These are phyloP conservation scores for Irpex sp. DNA, from an alignment of 1,284 basidiomycete genomes.

Conservation along the genomic window DNA sequence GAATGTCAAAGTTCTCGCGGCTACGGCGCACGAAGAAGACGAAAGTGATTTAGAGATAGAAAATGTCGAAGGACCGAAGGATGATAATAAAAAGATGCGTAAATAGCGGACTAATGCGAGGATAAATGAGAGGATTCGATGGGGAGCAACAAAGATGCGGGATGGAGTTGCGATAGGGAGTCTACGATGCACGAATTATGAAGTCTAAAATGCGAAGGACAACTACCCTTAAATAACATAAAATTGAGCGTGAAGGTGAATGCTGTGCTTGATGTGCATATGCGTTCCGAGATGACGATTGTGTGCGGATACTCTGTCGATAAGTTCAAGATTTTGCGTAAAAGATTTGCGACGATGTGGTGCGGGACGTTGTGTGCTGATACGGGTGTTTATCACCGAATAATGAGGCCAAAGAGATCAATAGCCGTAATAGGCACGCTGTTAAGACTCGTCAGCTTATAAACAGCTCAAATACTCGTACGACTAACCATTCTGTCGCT, in stretches of 20 bases:
- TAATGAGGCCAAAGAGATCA: slow-evolving; percentile 17
- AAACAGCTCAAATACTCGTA: background rate
- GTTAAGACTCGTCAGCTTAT: slow-evolving; percentile 14
- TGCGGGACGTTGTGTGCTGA: background rate
- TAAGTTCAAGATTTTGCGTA: slow-evolving; percentile 2
- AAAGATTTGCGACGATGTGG: background rate
- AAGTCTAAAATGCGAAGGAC: background rate
- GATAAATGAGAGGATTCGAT: background rate
- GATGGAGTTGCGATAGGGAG: background rate
- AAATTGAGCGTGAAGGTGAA: background rate
- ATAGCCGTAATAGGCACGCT: slow-evolving; percentile 47
- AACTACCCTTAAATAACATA: background rate
- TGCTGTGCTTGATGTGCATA: background rate
- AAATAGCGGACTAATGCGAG: background rate
- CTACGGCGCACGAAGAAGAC: no score
- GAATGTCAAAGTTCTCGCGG: no score
- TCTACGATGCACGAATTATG: background rate
- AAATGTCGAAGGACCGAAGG: background rate
- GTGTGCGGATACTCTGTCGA: background rate
- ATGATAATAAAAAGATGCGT: background rate
- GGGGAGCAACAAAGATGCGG: background rate
- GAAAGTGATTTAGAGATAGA: background rate
- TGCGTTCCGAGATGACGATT: background rate
- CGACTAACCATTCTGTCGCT: slow-evolving; percentile 48
- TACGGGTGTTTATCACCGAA: background rate